phyloP scores from a whole-genome alignment of 352 stramenopile genomes.

The Phytophthora litchii region DNA sequence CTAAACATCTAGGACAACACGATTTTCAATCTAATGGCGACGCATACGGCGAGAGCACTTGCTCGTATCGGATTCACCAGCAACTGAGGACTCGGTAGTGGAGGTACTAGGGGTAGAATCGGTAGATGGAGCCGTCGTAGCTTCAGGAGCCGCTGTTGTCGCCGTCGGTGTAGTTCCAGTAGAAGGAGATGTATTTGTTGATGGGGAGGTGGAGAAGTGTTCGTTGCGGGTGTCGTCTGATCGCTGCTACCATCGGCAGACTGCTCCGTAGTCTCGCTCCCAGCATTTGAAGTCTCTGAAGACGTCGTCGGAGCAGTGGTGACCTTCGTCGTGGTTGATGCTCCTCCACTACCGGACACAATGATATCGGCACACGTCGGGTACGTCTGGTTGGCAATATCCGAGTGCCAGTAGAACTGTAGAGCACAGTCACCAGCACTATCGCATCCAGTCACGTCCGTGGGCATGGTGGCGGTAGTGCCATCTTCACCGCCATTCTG shows the following conservation, averaged over 20 bases:
- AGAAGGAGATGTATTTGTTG: not conserved
- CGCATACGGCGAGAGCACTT: slow-evolving; percentile 32
- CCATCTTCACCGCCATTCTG: slow-evolving; percentile 27
- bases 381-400: too few species aligned
- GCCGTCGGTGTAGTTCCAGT: slow-evolving; percentile 5
- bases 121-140: slow-evolving; percentile 11
- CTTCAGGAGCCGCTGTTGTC: slow-evolving; percentile 11
- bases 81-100: slow-evolving; percentile 11
- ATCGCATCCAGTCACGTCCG: too few species aligned
- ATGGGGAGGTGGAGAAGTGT: slow-evolving; percentile 1
- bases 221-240: slow-evolving; percentile 8
- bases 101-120: slow-evolving; percentile 6
- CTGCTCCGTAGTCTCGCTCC: slow-evolving; percentile 1
- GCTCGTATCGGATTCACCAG: slow-evolving; percentile 16
- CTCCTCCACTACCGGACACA: not conserved
- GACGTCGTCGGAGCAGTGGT: slow-evolving; percentile 9
- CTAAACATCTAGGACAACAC: slow-evolving; percentile 21
- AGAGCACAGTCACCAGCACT: too few species aligned
- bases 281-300: slow-evolving; percentile 4
- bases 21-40: slow-evolving; percentile 22
- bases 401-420: too few species aligned
- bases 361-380: slow-evolving; percentile 1
- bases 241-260: slow-evolving; percentile 12
- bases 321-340: slow-evolving; percentile 19
- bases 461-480: not conserved